Evolutionary conservation across 768 basidiomycete species (phyloP).

Genomic region (Tricholoma sp.): DNA sequence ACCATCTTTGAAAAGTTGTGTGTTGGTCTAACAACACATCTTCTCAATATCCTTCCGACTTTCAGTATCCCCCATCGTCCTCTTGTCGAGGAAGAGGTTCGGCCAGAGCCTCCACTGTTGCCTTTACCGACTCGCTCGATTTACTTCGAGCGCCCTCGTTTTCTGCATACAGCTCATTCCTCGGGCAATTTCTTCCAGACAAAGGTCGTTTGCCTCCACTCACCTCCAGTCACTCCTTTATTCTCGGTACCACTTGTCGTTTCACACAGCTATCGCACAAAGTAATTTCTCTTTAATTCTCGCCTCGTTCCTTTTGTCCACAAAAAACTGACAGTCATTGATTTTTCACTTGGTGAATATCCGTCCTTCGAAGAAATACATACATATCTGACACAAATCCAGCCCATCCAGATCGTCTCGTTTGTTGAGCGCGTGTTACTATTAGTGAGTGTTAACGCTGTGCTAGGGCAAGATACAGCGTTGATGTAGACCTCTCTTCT

Average conservation of each 20-base stretch:
- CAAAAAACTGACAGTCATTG: constrained; percentile 19
- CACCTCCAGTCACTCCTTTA: constrained; percentile 48
- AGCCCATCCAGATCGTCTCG: not conserved
- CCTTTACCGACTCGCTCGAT: constrained; percentile 39
- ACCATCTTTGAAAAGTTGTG: constrained; percentile 48
- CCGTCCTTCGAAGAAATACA: not conserved
- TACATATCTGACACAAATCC: not conserved
- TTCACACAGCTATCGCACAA: constrained; percentile 20
- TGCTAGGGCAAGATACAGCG: not conserved
- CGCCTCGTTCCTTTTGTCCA: constrained; percentile 15
- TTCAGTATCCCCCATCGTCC: constrained; percentile 29
- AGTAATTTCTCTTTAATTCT: constrained; percentile 27
- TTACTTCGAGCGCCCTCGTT: constrained; percentile 43
- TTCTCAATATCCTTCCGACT: constrained; percentile 24
- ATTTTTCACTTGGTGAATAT: constrained; percentile 11
- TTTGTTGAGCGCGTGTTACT: constrained; percentile 1
- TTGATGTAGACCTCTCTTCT: not conserved
- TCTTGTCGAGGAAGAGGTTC: constrained; percentile 28
- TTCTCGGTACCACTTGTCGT: constrained; percentile 19
- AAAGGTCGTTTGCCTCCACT: constrained; percentile 26
- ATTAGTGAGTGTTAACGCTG: constrained; percentile 12
- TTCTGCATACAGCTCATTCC: constrained; percentile 1
- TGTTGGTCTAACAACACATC: constrained; percentile 41
- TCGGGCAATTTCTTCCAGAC: not conserved
- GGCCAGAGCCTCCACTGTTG: constrained; percentile 27